Evolutionary conservation across 305 asterid genomes (phyloP).

Genomic region (Petunia hybrid): DNA sequence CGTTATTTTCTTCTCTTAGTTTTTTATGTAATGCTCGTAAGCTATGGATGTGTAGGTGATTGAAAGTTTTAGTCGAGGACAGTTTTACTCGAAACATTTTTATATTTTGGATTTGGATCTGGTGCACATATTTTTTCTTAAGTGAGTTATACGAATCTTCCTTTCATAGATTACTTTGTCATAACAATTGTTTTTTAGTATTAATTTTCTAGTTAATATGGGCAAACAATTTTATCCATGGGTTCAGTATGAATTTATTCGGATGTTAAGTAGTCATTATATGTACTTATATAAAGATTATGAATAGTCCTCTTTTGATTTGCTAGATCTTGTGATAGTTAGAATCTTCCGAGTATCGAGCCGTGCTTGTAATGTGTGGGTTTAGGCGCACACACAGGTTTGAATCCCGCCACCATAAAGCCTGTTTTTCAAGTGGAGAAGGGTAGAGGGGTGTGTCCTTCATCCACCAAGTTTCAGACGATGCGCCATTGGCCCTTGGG

Average conservation of each 20-base stretch:
- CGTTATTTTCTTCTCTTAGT: background rate
- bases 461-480: too few species aligned
- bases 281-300: background rate
- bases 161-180: background rate
- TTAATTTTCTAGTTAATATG: background rate
- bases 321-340: background rate
- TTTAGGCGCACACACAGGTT: too few species aligned
- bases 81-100: too few species aligned
- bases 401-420: too few species aligned
- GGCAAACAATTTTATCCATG: conserved; percentile 3
- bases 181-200: background rate
- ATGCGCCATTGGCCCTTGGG: too few species aligned
- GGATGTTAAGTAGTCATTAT: conserved; percentile 1
- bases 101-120: background rate
- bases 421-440: too few species aligned
- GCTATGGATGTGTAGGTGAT: background rate
- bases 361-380: too few species aligned
- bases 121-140: background rate
- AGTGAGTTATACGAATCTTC: background rate
- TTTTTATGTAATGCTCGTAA: background rate
- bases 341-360: background rate
- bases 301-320: conserved; percentile 11
- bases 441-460: too few species aligned
- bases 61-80: background rate
- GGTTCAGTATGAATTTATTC: background rate